A percentile compares a stretch with the other conserved stretches of the same genome.
phyloP scores from a whole-genome alignment of 306 rosid species.

The Notholithocarpus densiflorus region DNA sequence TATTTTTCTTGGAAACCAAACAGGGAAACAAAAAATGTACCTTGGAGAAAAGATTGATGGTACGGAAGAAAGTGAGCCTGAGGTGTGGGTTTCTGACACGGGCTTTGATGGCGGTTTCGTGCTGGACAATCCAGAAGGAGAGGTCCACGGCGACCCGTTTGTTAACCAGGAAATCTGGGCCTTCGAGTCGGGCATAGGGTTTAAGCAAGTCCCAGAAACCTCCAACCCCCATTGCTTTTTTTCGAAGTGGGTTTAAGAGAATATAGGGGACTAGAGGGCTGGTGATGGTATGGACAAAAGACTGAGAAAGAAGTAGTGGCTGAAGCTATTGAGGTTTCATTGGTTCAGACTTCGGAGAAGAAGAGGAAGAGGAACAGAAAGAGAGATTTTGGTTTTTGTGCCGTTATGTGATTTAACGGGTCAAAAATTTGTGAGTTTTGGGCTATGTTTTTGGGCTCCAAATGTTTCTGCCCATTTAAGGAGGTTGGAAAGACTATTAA shows the following conservation, averaged over 20 bases:
- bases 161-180: constrained; percentile 84
- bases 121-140: constrained; percentile 88
- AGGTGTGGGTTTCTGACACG: constrained; percentile 63
- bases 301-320: background rate
- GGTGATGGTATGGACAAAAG: background rate
- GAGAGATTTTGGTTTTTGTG: background rate
- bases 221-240: constrained; percentile 62
- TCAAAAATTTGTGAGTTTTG: background rate
- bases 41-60: constrained; percentile 81
- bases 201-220: constrained; percentile 90
- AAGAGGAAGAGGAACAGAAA: background rate
- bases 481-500: no score
- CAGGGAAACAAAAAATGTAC: constrained; percentile 24
- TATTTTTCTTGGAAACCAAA: background rate
- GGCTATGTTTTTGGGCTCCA: background rate
- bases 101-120: constrained; percentile 60
- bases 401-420: constrained; percentile 14
- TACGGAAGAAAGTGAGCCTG: constrained; percentile 76
- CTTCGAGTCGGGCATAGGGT: constrained; percentile 69
- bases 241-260: constrained; percentile 12
- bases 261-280: background rate
- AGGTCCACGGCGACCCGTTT: constrained; percentile 96
- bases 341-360: background rate
- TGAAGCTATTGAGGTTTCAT: constrained; percentile 22
- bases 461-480: background rate